Evolutionary conservation across 306 rosid genomes (phyloP), one percentile per base, ranked within the genome.

Genomic region (Sesbania bispinosa): DNA sequence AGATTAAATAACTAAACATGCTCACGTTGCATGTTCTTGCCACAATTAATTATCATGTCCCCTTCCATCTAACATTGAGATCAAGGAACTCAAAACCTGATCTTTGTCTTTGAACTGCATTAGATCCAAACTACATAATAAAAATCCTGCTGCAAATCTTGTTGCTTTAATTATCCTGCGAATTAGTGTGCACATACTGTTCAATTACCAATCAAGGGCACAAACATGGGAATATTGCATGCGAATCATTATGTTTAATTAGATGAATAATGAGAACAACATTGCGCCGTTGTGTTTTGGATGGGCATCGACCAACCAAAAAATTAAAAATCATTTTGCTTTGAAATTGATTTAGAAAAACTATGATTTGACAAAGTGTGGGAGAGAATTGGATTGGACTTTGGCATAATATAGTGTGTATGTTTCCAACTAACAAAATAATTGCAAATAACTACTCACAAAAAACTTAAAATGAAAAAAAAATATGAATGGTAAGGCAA

Each of bases 91-190:
- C 57, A 60, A 23, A 78, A 55, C 66, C 39, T 76, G 75, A 76
- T 78, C 47, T 74, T 78, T 82, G 83, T 77, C 85, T 74, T 77
- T 48, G 42, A 78, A 41, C 50, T 78, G 83, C 78, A 55, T 74
- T 30, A 69, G 80, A 82, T 82, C 78, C 67, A 51, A 71, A 55
- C 83, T 53, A 82, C 86, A 78, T 8, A 24, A 79, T 46, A 47
- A 24, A 24, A 18, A 6, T 36, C 15, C 32, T 62, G 68, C n/a
- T 45, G 18, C 80, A 67, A 53, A 81, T 67, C 67, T 15, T 71
- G 9, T 16, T 2, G 10, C 29, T 50, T 67, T 42, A 10, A 54
- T 47, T 20, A 54, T 46, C 69, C 48, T 75, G 6, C 39, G 0
- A 61, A 50, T 60, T 60, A 50, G 45, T 13, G 19, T 19, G 27